These are phyloP conservation scores for Taphrina populina DNA, from an alignment of 1,139 yeast species.

Conservation along the genomic window DNA sequence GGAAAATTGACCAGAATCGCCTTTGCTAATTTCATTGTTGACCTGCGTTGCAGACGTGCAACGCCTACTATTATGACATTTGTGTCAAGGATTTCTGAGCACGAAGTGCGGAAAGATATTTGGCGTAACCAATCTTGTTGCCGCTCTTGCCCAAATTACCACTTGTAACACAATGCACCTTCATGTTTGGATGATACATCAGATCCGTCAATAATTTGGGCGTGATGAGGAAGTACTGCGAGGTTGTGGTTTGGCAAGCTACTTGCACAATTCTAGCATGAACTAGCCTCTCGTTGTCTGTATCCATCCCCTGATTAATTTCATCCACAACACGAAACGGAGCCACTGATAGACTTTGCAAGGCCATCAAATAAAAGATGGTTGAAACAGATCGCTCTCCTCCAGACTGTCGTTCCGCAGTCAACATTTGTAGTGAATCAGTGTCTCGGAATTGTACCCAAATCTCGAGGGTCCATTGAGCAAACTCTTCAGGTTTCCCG, in stretches of 20 bases:
- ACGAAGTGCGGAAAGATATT: constrained; percentile 25
- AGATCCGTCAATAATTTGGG: constrained; percentile 83
- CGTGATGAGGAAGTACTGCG: constrained; percentile 77
- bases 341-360: constrained; percentile 85
- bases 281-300: constrained; percentile 82
- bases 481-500: constrained; percentile 55
- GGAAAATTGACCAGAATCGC: too few relatives aligned
- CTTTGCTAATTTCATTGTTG: too few relatives aligned
- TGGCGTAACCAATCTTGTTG: constrained; percentile 20
- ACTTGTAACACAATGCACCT: constrained; percentile 82
- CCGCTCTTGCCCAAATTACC: constrained; percentile 43
- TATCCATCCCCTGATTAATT: constrained; percentile 98
- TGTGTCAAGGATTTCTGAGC: too few relatives aligned
- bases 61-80: too few relatives aligned
- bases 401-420: constrained; percentile 89
- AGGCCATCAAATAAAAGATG: constrained; percentile 80
- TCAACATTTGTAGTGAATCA: constrained; percentile 66
- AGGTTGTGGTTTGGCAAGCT: constrained; percentile 62
- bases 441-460: constrained; percentile 80
- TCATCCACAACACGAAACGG: constrained; percentile 97
- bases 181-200: constrained; percentile 77
- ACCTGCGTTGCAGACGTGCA: too few relatives aligned
- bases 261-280: constrained; percentile 83
- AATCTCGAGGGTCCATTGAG: constrained; percentile 82
- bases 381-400: constrained; percentile 98